Evolutionary conservation across 495 filamentous ascomycete genomes (phyloP).

Genomic region (Xylaria sp.): DNA sequence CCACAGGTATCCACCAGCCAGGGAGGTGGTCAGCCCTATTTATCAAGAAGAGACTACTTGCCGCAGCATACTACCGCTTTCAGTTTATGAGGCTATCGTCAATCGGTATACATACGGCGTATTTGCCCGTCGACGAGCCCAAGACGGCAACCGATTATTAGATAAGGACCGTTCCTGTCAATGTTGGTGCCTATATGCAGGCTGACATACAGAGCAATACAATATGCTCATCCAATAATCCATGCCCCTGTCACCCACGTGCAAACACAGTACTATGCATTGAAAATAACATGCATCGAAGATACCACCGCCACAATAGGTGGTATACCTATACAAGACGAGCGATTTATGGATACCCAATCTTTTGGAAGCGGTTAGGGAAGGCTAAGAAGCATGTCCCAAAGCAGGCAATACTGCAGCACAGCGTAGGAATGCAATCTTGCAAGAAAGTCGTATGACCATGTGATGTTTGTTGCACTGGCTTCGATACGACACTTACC

Average conservation of each 20-base stretch:
- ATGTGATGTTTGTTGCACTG: background rate
- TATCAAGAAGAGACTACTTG: background rate
- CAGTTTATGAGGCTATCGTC: background rate
- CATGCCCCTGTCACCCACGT: slow-evolving; percentile 1
- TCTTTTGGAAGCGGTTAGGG: background rate
- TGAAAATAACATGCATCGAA: background rate
- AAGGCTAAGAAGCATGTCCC: background rate
- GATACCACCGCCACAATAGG: background rate
- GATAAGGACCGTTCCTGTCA: background rate
- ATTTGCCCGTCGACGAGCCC: background rate
- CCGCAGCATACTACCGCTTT: background rate
- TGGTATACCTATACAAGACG: background rate
- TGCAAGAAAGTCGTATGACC: background rate
- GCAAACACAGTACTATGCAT: background rate
- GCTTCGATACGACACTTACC: background rate
- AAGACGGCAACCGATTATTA: background rate
- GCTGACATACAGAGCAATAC: background rate
- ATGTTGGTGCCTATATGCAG: background rate
- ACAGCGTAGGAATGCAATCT: background rate
- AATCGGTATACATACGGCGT: slow-evolving; percentile 6
- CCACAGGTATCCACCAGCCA: background rate
- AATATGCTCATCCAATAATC: background rate
- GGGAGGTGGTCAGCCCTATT: background rate
- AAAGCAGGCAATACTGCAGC: background rate
- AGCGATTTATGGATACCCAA: background rate